Base-by-base conservation (phyloP, 2,329 filamentous ascomycete species). In the Biscogniauxia marginata region DNA sequence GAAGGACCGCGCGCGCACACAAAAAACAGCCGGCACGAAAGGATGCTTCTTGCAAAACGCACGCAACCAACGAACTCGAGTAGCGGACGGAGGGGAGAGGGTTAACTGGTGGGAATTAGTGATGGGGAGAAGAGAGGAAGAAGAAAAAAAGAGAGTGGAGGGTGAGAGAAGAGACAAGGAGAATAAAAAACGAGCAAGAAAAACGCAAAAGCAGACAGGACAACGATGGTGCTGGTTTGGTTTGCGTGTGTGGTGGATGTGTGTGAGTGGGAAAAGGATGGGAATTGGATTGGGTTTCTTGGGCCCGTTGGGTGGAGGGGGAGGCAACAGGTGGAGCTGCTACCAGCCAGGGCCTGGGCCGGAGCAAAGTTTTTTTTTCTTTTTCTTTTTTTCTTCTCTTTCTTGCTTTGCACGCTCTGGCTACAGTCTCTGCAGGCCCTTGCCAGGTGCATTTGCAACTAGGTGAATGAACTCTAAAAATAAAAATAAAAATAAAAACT, bases 171-270 rank as follows among this genome's bases (percentile, higher is more conserved):
- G 58, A 62, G 64, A 62, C 64, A 64, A 64, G 61, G 63, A 78
- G 75, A 74, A 74, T 77, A 79, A 78, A 73, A 77, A 68, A 74
- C 65, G 64, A 64, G 62, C 62, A 65, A 65, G 64, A 64, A 39
- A 39, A 65, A 65, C 60, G 56, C 59, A 62, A 67, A 69, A 67
- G 61, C 60, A 65, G 66, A 71, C 69, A 71, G 65, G 66, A 71
- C 69, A 71, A 71, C 67, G 68, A 71, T 68, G 65, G 69, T 70
- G 68, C 69, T 64, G 66, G 67, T 67, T 70, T 64, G 64, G 66
- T 67, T 64, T 52, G 57, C 57, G 60, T 62, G 62, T 63, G 60
- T 65, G 67, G 67, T 67, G 60, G 64, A 64, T 64, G 63, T 67
- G 67, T 64, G 67, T 63, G 65, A 66, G 65, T 62, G 64, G 65